These are phyloP conservation scores for Fusarium chuoi DNA, from an alignment of 2,329 filamentous ascomycete species.

Conservation along the genomic window DNA sequence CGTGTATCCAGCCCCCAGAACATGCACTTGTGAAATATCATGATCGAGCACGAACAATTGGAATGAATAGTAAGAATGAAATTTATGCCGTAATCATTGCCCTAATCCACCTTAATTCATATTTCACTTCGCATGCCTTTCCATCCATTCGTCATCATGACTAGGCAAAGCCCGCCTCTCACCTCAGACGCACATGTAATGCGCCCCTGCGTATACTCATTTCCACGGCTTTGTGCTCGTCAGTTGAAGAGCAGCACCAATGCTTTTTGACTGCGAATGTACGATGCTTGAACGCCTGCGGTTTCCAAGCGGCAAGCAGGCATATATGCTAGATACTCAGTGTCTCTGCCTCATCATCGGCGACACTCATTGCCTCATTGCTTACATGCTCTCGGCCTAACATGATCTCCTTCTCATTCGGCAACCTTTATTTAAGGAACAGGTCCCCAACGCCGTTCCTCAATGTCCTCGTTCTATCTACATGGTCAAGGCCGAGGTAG, in stretches of 20 bases:
- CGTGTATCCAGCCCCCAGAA: not conserved
- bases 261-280: slow-evolving; percentile 13
- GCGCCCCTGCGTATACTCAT: slow-evolving; percentile 12
- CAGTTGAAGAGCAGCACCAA: slow-evolving; percentile 1
- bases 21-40: not conserved
- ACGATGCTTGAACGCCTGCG: slow-evolving; percentile 4
- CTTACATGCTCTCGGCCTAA: slow-evolving; percentile 10
- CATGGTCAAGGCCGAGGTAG: slow-evolving; percentile 72
- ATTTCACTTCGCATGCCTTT: slow-evolving; percentile 2
- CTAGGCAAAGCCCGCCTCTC: not conserved
- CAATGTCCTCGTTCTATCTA: slow-evolving; percentile 67
- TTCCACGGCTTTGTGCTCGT: slow-evolving; percentile 1
- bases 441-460: slow-evolving; percentile 71
- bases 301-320: slow-evolving; percentile 14
- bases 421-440: slow-evolving; percentile 60
- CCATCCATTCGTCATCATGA: slow-evolving; percentile 5
- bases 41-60: not conserved
- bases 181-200: not conserved
- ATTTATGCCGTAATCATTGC: slow-evolving; percentile 24
- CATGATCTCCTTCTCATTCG: not conserved
- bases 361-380: slow-evolving; percentile 5
- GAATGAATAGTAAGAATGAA: slow-evolving; percentile 24
- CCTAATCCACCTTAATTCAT: slow-evolving; percentile 5
- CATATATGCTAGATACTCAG: slow-evolving; percentile 24
- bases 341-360: slow-evolving; percentile 2